These are phyloP conservation scores for Colletotrichum sojae DNA, from an alignment of 2,329 filamentous ascomycete genomes.

Conservation along the genomic window DNA sequence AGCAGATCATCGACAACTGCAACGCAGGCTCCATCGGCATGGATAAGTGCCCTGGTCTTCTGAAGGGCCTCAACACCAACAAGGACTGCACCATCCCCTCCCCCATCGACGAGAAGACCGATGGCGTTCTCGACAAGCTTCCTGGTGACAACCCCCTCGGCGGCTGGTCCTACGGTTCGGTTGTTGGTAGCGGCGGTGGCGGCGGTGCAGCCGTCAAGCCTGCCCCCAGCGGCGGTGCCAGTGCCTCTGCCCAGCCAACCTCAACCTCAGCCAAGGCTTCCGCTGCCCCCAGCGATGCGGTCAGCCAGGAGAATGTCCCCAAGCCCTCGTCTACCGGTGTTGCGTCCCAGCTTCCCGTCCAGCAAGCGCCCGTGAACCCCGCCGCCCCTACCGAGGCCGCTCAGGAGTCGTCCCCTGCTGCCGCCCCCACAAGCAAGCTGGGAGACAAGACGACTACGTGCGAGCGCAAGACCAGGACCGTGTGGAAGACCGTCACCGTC, in stretches of 20 bases:
- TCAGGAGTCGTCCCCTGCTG: constrained; percentile 15
- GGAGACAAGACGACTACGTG: constrained; percentile 44
- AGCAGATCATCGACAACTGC: constrained; percentile 78
- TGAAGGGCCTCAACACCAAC: constrained; percentile 64
- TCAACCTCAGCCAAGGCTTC: constrained; percentile 13
- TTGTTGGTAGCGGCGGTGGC: constrained; percentile 17
- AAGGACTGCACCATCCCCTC: constrained; percentile 66
- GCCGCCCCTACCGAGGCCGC: neutral
- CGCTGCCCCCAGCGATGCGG: neutral
- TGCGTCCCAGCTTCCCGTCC: constrained; percentile 29
- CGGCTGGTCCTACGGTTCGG: constrained; percentile 59
- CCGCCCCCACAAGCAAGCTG: constrained; percentile 41
- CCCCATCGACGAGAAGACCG: constrained; percentile 61
- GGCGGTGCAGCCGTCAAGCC: constrained; percentile 29
- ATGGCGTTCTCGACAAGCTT: constrained; percentile 61
- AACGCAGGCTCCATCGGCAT: constrained; percentile 71
- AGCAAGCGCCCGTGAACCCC: constrained; percentile 26
- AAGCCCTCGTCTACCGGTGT: constrained; percentile 13
- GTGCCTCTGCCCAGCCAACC: constrained; percentile 15
- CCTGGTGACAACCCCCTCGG: constrained; percentile 70
- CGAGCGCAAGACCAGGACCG: constrained; percentile 52
- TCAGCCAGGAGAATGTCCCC: constrained; percentile 2
- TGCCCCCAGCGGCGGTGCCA: constrained; percentile 5
- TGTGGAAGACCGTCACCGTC: constrained; percentile 63
- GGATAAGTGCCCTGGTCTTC: constrained; percentile 73